Conservation (phyloP, 2,329 filamentous ascomycete genomes). For the Emmonsiellopsis sp. region DNA sequence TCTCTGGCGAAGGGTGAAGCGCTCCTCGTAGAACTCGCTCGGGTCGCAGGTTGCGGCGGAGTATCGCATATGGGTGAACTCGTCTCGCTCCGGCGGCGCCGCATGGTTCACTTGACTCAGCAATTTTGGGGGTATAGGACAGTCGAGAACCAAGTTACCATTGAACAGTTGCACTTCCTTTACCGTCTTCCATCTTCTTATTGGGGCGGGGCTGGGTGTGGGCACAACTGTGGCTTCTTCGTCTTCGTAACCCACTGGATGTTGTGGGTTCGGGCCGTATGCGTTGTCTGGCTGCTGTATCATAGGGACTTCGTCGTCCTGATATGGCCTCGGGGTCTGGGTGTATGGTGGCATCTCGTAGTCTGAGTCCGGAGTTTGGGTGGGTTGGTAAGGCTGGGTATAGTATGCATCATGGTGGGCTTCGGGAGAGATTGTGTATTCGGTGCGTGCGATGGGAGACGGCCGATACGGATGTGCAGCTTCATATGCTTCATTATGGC, state of each 20-base stretch:
- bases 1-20: constrained; percentile 84
- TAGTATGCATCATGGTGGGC: constrained; percentile 83
- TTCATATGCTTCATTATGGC: constrained; percentile 54
- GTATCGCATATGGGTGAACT: constrained; percentile 71
- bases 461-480: constrained; percentile 37
- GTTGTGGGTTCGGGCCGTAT: constrained; percentile 50
- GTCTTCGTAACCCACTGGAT: constrained; percentile 34
- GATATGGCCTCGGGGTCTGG: constrained; percentile 47
- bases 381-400: constrained; percentile 70
- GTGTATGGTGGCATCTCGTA: constrained; percentile 49
- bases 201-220: constrained; percentile 48
- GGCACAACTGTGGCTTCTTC: constrained; percentile 21
- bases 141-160: constrained; percentile 93
- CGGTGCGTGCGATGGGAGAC: constrained; percentile 46
- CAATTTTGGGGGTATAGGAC: constrained; percentile 81
- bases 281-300: constrained; percentile 52
- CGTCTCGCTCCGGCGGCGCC: constrained; percentile 69
- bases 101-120: constrained; percentile 83
- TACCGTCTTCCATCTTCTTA: constrained; percentile 94
- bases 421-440: constrained; percentile 72
- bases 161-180: constrained; percentile 97
- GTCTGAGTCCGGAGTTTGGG: constrained; percentile 46
- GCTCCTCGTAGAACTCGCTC: constrained; percentile 73
- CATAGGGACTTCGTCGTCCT: constrained; percentile 69
- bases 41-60: constrained; percentile 92